Evolutionary conservation across 495 filamentous ascomycete species (phyloP), one percentile per base, ranked within the genome.

Genomic region (Penicillium robsamsonii): DNA sequence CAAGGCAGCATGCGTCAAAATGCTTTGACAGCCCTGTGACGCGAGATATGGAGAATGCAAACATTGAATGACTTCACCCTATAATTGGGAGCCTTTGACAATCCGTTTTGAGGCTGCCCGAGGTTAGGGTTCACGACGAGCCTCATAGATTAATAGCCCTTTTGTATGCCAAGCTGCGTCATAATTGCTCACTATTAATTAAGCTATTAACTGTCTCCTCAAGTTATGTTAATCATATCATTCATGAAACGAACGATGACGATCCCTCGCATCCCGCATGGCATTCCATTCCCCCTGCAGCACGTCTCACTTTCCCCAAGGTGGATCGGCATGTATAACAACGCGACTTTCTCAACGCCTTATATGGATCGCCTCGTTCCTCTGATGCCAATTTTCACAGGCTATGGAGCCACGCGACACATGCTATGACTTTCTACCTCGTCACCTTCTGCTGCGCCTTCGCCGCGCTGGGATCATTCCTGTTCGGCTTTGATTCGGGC

Each of bases 391-490:
- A 37, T 37, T 25, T 7, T 37, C 24, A n/a, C 37, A 37, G 41
- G 40, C 22, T 29, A 59, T 58, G 59, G 56, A 60, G 52, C 47
- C 25, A 46, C 29, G 60, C 55, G 60, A 55, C 40, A 27, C 55
- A 38, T 15, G 61, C 27, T 38, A 69, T 69, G 66, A 50, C 62
- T 42, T 72, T 70, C 24, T 63, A 71, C 57, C 70, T 80, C 10
- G 75, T 80, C 52, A 70, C 72, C 13, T 50, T 69, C 25, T 73
- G 62, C 57, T 74, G 80, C 65, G 70, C 78, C 15, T 85, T 84
- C 60, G 82, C 79, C 51, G 81, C 79, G n/a, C 68, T 85, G 46
- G 82, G 81, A 5, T 83, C 80, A 12, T 78, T 84, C 49, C 69
- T 83, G n/a, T 84, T 73, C 60, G 83, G 82, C 29, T 82, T 75